Evolutionary conservation across 73 alveolate species (phyloP), one percentile per base, ranked within the genome.

Genomic region (Symbiodinium pilosum): DNA sequence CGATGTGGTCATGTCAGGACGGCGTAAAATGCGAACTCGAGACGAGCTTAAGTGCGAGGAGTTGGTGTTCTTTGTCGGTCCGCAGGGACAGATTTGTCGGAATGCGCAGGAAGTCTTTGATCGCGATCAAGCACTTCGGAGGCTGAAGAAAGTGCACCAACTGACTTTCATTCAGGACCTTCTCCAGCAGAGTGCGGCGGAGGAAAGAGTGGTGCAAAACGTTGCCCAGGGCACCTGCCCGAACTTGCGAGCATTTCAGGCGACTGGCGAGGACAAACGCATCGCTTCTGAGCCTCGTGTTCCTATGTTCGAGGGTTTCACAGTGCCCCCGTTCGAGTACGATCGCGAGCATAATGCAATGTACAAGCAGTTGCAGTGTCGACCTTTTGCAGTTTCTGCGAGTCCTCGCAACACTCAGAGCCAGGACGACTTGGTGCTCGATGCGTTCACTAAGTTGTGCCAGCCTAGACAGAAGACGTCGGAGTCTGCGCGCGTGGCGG

Each of bases 361-460:
- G 95, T 88, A 88, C 95, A 88, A 88, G 47, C 95, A 87, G 32
- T 39, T 87, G 28, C 94, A 87, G 21, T 87, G 94, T 38, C 84
- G 24, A 47, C 24, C 64, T 16, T 8, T 47, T 8, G n/a, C n/a
- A n/a, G n/a, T n/a, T n/a, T n/a, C n/a, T n/a, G n/a, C n/a, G n/a
- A n/a, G n/a, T n/a, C n/a, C n/a, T n/a, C n/a, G n/a, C n/a, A n/a
- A n/a, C n/a, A n/a, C n/a, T n/a, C n/a, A n/a, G n/a, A 16, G 64
- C 24, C 8, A 47, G 64, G 16, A 47, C 64, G 64, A 16, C 64
- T 47, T 47, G 64, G 64, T 47, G 64, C 24, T 47, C n/a, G n/a
- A n/a, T n/a, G n/a, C n/a, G n/a, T n/a, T n/a, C n/a, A n/a, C n/a
- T n/a, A n/a, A n/a, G n/a, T n/a, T n/a, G n/a, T n/a, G n/a, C n/a